Conservation (phyloP, 352 stramenopile genomes). For the Phytophthora europaea region DNA sequence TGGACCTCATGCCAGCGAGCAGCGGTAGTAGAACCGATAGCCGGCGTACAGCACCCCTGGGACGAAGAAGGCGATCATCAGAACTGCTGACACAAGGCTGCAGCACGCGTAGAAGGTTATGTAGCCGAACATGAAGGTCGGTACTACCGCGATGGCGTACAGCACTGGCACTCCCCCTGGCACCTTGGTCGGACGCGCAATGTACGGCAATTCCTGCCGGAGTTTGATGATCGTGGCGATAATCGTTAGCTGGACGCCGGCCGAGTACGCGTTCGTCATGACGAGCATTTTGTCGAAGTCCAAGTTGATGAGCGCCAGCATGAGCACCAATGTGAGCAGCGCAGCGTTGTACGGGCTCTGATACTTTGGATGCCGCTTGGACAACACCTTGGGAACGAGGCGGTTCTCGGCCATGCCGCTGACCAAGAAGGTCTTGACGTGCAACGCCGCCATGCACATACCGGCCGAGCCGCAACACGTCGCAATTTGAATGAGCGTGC, state of each 20-base stretch:
- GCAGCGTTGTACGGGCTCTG: slow-evolving; percentile 51
- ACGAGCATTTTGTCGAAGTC: slow-evolving; percentile 82
- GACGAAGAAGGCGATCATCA: slow-evolving; percentile 50
- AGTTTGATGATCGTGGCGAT: slow-evolving; percentile 92
- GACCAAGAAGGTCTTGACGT: slow-evolving; percentile 90
- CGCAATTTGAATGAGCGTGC: slow-evolving; percentile 82
- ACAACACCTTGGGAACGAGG: slow-evolving; percentile 84
- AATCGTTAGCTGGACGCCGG: slow-evolving; percentile 88
- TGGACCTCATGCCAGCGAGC: slow-evolving; percentile 24
- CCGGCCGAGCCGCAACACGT: slow-evolving; percentile 84
- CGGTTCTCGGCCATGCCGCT: slow-evolving; percentile 81
- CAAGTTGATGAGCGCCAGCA: slow-evolving; percentile 54
- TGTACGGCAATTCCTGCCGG: slow-evolving; percentile 73
- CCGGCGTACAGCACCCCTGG: slow-evolving; percentile 44
- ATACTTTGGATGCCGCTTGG: slow-evolving; percentile 51
- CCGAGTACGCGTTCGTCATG: slow-evolving; percentile 94
- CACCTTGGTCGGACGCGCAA: slow-evolving; percentile 70
- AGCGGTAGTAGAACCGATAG: slow-evolving; percentile 40
- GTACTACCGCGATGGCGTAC: slow-evolving; percentile 43
- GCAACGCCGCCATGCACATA: slow-evolving; percentile 93
- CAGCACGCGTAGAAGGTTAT: slow-evolving; percentile 60
- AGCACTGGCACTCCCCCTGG: slow-evolving; percentile 55
- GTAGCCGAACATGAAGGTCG: slow-evolving; percentile 56
- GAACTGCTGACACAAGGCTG: slow-evolving; percentile 32
- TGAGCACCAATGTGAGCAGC: slow-evolving; percentile 45